A percentile compares a stretch with the other conserved stretches of the same genome.
These are phyloP conservation scores for Aspergillus hancockii DNA, from an alignment of 495 filamentous ascomycete species.

Conservation along the genomic window DNA sequence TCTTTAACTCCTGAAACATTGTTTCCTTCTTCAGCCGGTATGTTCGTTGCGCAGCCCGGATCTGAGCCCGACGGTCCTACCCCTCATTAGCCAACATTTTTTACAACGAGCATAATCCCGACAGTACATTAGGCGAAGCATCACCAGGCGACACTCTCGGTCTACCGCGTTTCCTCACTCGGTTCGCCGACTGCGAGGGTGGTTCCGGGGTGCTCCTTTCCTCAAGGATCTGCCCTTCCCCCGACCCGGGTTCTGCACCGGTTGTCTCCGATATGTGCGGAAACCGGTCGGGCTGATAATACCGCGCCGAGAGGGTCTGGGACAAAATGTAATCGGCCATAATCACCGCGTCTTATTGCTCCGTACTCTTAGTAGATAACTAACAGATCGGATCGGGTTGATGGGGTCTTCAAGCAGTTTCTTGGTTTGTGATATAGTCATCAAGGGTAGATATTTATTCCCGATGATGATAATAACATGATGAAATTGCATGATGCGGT, in stretches of 20 bases:
- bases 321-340: conserved; percentile 9
- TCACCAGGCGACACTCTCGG: conserved; percentile 7
- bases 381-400: not conserved
- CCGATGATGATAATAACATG: not conserved
- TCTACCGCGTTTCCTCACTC: conserved; percentile 8
- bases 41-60: conserved; percentile 81
- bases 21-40: conserved; percentile 85
- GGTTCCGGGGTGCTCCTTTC: not conserved
- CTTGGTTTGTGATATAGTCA: not conserved
- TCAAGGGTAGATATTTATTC: not conserved
- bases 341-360: too few species aligned
- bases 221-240: not conserved
- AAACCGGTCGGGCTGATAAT: conserved; percentile 9
- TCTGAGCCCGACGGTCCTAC: conserved; percentile 71
- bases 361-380: not conserved
- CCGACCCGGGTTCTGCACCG: not conserved
- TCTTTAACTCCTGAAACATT: conserved; percentile 70
- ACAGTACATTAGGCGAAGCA: not conserved
- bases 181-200: not conserved
- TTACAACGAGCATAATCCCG: not conserved
- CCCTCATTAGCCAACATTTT: not conserved
- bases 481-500: not conserved
- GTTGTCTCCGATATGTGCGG: not conserved
- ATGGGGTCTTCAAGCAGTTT: not conserved
- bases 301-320: conserved; percentile 11